These are phyloP conservation scores for Straminergon stramineum DNA, from an alignment of 225 moss, liverwort and hornwort species.

Conservation along the genomic window DNA sequence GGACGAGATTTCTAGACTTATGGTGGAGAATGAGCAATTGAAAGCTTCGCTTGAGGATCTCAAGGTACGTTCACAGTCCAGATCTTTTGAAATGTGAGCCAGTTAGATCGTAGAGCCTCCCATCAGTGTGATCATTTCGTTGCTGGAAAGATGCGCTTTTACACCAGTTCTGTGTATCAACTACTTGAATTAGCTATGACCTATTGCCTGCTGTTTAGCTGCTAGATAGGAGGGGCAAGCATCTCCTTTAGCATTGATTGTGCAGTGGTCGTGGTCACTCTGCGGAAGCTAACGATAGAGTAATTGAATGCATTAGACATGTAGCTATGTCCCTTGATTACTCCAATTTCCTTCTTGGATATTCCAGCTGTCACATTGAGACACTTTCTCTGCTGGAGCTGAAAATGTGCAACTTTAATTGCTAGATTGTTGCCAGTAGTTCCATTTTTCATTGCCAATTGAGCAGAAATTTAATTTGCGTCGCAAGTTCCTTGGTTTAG, in stretches of 20 bases:
- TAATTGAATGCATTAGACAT: neutral
- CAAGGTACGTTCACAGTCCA: constrained; percentile 41
- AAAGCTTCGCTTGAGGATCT: constrained; percentile 63
- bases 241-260: neutral
- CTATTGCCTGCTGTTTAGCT: neutral
- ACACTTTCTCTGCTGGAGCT: neutral
- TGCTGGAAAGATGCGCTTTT: neutral
- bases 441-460: neutral
- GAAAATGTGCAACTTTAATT: neutral
- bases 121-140: neutral
- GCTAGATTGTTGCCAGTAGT: neutral
- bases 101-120: neutral
- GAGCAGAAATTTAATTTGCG: neutral
- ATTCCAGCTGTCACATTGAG: neutral
- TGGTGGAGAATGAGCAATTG: constrained; percentile 89
- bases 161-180: neutral
- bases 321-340: neutral
- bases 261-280: neutral
- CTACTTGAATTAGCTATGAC: neutral
- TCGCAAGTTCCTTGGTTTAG: neutral
- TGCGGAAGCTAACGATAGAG: neutral
- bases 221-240: neutral
- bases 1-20: constrained; percentile 89
- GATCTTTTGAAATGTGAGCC: neutral
- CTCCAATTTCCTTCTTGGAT: neutral